These are phyloP conservation scores for Brassica rapa DNA, from an alignment of 345 rosid species.

Conservation along the genomic window DNA sequence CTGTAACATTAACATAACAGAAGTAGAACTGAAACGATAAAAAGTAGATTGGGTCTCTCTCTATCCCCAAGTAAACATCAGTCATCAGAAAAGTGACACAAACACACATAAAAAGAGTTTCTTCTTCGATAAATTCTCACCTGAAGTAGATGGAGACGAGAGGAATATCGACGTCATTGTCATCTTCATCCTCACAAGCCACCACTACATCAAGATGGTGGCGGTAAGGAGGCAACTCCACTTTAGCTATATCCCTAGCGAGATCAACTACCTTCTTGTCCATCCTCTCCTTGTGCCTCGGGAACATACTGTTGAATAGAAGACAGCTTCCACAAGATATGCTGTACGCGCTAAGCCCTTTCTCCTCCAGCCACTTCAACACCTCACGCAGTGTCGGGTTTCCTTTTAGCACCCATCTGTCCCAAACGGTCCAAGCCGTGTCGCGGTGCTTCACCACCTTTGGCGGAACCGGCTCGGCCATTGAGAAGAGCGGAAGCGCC, in stretches of 20 bases:
- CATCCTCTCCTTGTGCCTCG: constrained; percentile 80
- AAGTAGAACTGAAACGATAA: background rate
- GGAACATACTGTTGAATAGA: constrained; percentile 79
- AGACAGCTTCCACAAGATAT: constrained; percentile 87
- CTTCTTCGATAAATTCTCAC: constrained; percentile 17
- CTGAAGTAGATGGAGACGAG: constrained; percentile 70
- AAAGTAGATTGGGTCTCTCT: background rate
- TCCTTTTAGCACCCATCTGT: constrained; percentile 71
- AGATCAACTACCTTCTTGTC: constrained; percentile 82
- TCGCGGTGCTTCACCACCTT: constrained; percentile 76
- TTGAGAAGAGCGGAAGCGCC: constrained; percentile 73
- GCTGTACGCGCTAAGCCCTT: constrained; percentile 83
- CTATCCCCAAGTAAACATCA: background rate
- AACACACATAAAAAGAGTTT: constrained; percentile 23
- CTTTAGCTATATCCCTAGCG: constrained; percentile 77
- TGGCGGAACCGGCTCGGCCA: constrained; percentile 83
- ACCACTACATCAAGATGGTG: constrained; percentile 75
- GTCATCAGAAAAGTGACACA: background rate
- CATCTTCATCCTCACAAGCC: constrained; percentile 89
- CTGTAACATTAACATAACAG: background rate
- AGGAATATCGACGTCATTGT: constrained; percentile 85
- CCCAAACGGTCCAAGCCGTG: constrained; percentile 96
- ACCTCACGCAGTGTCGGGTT: constrained; percentile 82
- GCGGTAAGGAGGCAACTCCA: constrained; percentile 67
- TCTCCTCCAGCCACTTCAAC: constrained; percentile 72